A percentile compares a stretch with the other conserved stretches of the same genome.
These are phyloP conservation scores for Bryoglossum gracile DNA, from an alignment of 495 filamentous ascomycete genomes.

Conservation along the genomic window DNA sequence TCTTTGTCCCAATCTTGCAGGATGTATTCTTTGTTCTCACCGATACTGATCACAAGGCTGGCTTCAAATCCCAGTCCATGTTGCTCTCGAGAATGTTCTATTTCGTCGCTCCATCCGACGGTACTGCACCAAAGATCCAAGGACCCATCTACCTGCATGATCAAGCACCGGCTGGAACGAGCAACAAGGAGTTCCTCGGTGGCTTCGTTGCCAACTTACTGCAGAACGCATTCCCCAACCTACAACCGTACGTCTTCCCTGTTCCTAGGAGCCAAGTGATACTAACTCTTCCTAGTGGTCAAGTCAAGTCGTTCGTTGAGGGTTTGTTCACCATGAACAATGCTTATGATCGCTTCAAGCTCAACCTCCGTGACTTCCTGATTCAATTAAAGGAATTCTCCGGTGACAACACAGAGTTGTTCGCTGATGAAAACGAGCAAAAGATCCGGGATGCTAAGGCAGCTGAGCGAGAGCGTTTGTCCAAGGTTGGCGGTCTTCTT, in stretches of 20 bases:
- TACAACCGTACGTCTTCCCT: slow-evolving; percentile 66
- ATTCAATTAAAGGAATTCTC: slow-evolving; percentile 96
- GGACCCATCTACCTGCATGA: slow-evolving; percentile 80
- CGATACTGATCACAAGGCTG: slow-evolving; percentile 96
- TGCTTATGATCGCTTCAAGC: slow-evolving; percentile 82
- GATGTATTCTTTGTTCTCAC: slow-evolving; percentile 98
- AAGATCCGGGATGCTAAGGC: slow-evolving; percentile 68
- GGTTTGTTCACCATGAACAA: slow-evolving; percentile 75
- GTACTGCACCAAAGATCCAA: slow-evolving; percentile 69
- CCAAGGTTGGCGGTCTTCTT: slow-evolving; percentile 84
- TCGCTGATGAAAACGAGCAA: slow-evolving; percentile 86
- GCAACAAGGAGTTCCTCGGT: slow-evolving; percentile 82
- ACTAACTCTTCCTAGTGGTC: slow-evolving; percentile 51
- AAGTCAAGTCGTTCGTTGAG: slow-evolving; percentile 84
- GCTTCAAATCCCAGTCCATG: slow-evolving; percentile 94
- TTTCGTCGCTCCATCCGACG: slow-evolving; percentile 62
- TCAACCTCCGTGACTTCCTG: slow-evolving; percentile 90
- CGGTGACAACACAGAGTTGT: slow-evolving; percentile 89
- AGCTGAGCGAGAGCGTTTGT: slow-evolving; percentile 77
- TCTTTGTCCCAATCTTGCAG: slow-evolving; percentile 90
- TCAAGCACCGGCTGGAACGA: slow-evolving; percentile 73
- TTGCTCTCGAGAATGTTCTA: slow-evolving; percentile 94
- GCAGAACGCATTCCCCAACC: slow-evolving; percentile 85
- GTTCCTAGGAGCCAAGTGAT: background rate
- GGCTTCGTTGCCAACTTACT: slow-evolving; percentile 81